A percentile compares a stretch with the other conserved stretches of the same genome.
Evolutionary conservation across 495 filamentous ascomycete species (phyloP).

Genomic region (Diplogelasinospora grovesii): DNA sequence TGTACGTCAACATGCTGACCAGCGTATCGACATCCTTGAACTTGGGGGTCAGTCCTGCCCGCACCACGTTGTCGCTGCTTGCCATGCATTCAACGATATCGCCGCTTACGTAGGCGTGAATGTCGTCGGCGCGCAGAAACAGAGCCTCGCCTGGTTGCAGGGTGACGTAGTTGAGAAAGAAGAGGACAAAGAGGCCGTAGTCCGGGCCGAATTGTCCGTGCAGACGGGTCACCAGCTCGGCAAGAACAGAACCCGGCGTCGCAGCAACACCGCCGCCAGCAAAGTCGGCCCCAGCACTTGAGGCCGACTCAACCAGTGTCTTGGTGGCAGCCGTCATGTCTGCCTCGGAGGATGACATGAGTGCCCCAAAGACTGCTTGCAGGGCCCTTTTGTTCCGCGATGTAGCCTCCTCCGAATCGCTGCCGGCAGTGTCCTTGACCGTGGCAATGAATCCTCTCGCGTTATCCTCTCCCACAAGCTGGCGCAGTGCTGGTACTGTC

Average conservation of each 20-base stretch:
- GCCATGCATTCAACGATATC: constrained; percentile 99
- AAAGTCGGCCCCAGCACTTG: constrained; percentile 53
- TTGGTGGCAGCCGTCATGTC: constrained; percentile 57
- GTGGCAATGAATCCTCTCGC: constrained; percentile 62
- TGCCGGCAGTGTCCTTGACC: constrained; percentile 55
- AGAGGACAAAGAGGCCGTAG: constrained; percentile 41
- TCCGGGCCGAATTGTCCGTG: constrained; percentile 49
- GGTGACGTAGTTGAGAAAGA: constrained; percentile 41
- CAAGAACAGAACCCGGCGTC: constrained; percentile 59
- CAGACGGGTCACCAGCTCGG: constrained; percentile 66
- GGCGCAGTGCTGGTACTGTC: constrained; percentile 63
- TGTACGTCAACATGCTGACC: constrained; percentile 90
- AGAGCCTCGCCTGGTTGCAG: constrained; percentile 85
- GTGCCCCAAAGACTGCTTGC: constrained; percentile 59
- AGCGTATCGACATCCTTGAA: constrained; percentile 93
- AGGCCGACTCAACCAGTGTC: constrained; percentile 64
- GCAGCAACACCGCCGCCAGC: constrained; percentile 55
- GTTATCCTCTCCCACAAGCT: constrained; percentile 65
- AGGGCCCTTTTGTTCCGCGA: constrained; percentile 74
- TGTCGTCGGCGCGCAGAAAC: constrained; percentile 92
- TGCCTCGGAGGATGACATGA: constrained; percentile 71
- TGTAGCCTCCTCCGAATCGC: constrained; percentile 42
- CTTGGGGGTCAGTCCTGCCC: constrained; percentile 94
- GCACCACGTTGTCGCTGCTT: constrained; percentile 93
- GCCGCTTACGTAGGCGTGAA: constrained; percentile 91